phyloP scores from a whole-genome alignment of 441 rosid genomes.

The Theobroma grandiflorum region DNA sequence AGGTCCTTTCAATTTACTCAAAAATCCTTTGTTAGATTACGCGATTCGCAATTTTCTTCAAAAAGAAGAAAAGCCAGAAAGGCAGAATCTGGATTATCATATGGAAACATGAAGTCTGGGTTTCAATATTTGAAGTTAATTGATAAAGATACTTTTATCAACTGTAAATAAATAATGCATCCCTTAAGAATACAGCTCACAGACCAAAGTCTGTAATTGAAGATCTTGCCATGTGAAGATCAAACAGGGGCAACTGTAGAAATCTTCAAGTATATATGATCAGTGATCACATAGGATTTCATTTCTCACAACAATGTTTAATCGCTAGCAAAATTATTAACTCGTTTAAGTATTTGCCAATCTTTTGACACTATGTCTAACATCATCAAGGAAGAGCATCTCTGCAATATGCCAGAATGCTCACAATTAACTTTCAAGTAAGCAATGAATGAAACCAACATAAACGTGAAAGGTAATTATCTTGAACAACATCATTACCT shows the following conservation, averaged over 20 bases:
- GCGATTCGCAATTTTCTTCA: not conserved
- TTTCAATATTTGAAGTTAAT: not conserved
- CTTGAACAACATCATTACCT: conserved; percentile 44
- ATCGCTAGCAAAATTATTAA: not conserved
- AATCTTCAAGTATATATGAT: not conserved
- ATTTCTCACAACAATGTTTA: not conserved
- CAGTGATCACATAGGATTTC: not conserved
- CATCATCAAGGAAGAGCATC: not conserved
- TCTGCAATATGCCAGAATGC: not conserved
- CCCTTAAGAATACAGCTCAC: not conserved
- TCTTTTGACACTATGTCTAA: not conserved
- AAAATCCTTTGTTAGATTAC: not conserved
- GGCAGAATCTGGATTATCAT: not conserved
- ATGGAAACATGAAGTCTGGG: not conserved
- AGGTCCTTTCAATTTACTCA: conserved; percentile 5
- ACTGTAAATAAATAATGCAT: not conserved
- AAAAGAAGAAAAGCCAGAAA: not conserved
- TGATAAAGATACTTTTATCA: not conserved
- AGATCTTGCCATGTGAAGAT: not conserved
- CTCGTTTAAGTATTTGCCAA: not conserved
- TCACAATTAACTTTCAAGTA: not conserved
- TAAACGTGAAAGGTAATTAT: conserved; percentile 2
- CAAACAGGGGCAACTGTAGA: not conserved
- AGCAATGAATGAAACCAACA: conserved; percentile 1
- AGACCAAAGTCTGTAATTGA: not conserved